Base-by-base conservation (phyloP, 176 grass and related monocot genomes). In the Cocos nucifera region DNA sequence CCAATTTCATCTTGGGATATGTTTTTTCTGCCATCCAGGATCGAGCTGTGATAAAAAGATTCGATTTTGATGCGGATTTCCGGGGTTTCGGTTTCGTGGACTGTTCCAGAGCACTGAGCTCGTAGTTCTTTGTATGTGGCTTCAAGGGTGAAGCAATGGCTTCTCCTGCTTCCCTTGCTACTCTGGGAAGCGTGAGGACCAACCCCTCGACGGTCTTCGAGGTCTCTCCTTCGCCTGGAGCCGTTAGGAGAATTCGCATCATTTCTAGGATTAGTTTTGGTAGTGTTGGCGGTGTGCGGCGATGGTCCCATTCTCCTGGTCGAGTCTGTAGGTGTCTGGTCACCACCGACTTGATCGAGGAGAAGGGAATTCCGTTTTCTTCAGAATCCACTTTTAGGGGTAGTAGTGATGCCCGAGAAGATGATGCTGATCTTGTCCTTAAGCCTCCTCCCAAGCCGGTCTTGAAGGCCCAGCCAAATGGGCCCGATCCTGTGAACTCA, bases 301-400 rank as follows among this genome's bases (percentile, higher is more conserved):
- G 76, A 57, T 78, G 86, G 83, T 73, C 65, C 17, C 73, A 63
- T 51, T 54, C 49, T 10, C 59, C 82, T 7, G 74, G 86, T n/a
- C 69, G 90, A 27, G 53, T 95, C 17, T 91, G 87, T 63, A 79
- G 75, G 70, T 97, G 92, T 72, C 85, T 97, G 84, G 83, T 82
- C 59, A 82, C 79, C 52, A 88, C 87, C 61, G 79, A 84, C 56
- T 73, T 97, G 58, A 77, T 97, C 65, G 84, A 96, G 69, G 87
- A 90, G 55, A 85, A 76, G 65, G 84, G 61, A 21, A 76, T 77
- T 83, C 81, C 80, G 17, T 78, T 90, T 60, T 80, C 75, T 17
- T 69, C 69, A 17, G 69, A 74, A 61, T 78, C 92, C 23, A 84
- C 70, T 72, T 67, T 73, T 44, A 86, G 54, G 63, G 75, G 57